Evolutionary conservation across 2,329 filamentous ascomycete species (phyloP).

Genomic region (Fusarium foetens): DNA sequence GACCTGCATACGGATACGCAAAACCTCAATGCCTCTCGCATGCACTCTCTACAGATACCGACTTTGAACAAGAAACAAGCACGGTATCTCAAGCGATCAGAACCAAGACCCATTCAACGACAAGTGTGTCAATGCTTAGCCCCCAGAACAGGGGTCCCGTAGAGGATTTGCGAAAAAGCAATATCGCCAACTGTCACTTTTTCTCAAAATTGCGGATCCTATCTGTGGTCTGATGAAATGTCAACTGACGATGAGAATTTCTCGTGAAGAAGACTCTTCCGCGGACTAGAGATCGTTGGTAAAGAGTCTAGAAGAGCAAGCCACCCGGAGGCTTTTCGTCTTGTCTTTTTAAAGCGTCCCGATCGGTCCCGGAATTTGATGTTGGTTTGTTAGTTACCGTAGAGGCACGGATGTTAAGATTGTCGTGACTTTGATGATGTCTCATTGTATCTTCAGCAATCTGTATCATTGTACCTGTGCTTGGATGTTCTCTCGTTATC

Average conservation of each 20-base stretch:
- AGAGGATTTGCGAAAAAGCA: not conserved
- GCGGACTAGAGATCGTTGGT: not conserved
- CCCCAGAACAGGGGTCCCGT: constrained; percentile 17
- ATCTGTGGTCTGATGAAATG: not conserved
- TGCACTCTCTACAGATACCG: not conserved
- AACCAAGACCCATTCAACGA: not conserved
- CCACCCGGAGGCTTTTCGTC: constrained; percentile 31
- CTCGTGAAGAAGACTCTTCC: not conserved
- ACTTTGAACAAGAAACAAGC: not conserved
- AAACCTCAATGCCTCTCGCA: not conserved
- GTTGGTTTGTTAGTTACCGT: not conserved
- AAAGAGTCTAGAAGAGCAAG: not conserved
- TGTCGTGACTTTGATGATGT: not conserved
- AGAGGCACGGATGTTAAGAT: not conserved
- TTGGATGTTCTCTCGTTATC: not conserved
- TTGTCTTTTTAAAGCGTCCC: not conserved
- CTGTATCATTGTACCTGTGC: not conserved
- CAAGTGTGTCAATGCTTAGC: constrained; percentile 28
- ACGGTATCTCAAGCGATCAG: not conserved
- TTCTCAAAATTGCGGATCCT: constrained; percentile 16
- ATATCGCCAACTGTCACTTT: constrained; percentile 1
- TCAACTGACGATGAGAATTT: not conserved
- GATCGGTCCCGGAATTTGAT: constrained; percentile 26
- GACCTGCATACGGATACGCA: not conserved
- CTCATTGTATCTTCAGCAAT: not conserved